Base-by-base conservation (phyloP, 352 stramenopile species). In the Pythium phragmitis region DNA sequence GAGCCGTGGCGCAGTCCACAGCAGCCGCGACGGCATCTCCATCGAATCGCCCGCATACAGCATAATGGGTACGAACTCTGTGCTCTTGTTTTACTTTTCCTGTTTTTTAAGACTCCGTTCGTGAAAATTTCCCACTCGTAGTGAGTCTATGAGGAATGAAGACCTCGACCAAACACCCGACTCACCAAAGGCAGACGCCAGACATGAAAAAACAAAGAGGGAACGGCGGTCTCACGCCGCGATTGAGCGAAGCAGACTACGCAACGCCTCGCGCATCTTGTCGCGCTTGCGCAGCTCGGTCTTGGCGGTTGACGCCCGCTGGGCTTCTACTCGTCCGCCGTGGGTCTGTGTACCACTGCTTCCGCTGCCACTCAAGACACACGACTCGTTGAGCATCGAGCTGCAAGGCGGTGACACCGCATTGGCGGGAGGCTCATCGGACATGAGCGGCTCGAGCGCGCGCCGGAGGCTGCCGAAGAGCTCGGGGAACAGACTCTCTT, bases 401-500 rank as follows among this genome's bases (percentile, higher is more conserved):
- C 50, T 59, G 23, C 11, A 42, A 4, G 48, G 76, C 69, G 2
- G 4, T 14, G 19, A n/a, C 34, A 14, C 28, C 42, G 19, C 65
- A 21, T 17, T 30, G 2, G 8, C 28, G 8, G 36, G 19, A 8
- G 23, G 69, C 3, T 76, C 71, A 28, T 79, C 68, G 33, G 84
- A 70, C 78, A 91, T 86, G 48, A 91, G 72, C 13, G 82, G 82
- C 5, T 81, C 43, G 0, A 91, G 69, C 2, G 65, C 70, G 26
- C 63, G 61, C 14, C 67, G 63, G 17, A 88, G 63, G 52, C 68
- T 80, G 49, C 68, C 64, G 47, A 74, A 93, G 26, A 93, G 59
- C 41, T 72, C 72, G 4, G 91, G 89, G 65, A 91, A 94, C 13
- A 97, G 69, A 33, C 74, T 92, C 72, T 98, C 94, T 74, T 98